Percentiles rank a stretch among this genome's conserved stretches.
These are phyloP conservation scores for Chlorophyllum brunneum DNA, from an alignment of 768 basidiomycete genomes.

Conservation along the genomic window DNA sequence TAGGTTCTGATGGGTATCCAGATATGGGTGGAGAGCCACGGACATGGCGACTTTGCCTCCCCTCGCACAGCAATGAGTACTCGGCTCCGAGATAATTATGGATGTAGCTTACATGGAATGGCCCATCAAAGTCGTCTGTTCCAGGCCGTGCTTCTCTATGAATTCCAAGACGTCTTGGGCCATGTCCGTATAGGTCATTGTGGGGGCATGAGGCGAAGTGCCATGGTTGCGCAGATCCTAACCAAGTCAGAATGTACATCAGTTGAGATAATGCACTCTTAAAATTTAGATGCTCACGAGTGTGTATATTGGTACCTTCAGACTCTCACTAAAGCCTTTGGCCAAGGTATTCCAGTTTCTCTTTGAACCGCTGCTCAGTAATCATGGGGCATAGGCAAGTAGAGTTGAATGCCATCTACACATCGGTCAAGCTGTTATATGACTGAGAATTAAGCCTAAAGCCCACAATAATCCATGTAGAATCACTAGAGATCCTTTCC, in stretches of 20 bases:
- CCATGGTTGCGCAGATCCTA: conserved; percentile 84
- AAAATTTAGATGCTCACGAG: conserved; percentile 42
- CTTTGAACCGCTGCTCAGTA: conserved; percentile 66
- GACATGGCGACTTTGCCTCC: conserved; percentile 85
- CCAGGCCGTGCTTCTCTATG: conserved; percentile 48
- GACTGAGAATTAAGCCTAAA: background rate
- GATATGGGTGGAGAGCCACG: conserved; percentile 46
- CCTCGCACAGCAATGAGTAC: conserved; percentile 29
- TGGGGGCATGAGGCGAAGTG: conserved; percentile 65
- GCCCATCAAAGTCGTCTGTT: conserved; percentile 73
- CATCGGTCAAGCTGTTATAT: conserved; percentile 5
- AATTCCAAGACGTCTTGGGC: conserved; percentile 75
- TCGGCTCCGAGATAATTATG: background rate
- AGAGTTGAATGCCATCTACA: background rate
- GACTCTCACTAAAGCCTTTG: conserved; percentile 59
- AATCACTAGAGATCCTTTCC: conserved; percentile 47
- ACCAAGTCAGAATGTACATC: background rate
- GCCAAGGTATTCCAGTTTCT: conserved; percentile 86
- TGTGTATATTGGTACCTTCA: conserved; percentile 68
- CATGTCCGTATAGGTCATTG: conserved; percentile 78
- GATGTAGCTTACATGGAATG: conserved; percentile 75
- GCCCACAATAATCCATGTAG: conserved; percentile 64
- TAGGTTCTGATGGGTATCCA: conserved; percentile 34
- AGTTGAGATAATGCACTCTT: background rate
- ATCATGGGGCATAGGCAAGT: background rate